Conservation (phyloP, 768 basidiomycete species). For the Lactifluus subvellereus region DNA sequence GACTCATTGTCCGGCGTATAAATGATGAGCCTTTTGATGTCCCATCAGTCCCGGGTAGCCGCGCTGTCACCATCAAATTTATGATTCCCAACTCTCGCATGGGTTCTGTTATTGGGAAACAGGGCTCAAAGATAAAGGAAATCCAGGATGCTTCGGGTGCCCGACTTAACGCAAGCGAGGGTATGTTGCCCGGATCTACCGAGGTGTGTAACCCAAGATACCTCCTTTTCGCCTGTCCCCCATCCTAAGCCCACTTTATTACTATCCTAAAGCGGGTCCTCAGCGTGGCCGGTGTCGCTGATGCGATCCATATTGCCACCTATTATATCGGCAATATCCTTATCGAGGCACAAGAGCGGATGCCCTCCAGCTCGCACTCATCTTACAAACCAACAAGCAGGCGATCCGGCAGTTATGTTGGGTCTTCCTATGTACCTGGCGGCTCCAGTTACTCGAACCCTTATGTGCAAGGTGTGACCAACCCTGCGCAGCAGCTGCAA, state of each 20-base stretch:
- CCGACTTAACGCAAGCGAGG: conserved; percentile 91
- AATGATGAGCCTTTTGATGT: conserved; percentile 99
- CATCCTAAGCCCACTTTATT: conserved; percentile 20
- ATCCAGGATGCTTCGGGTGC: conserved; percentile 99
- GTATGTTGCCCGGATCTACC: conserved; percentile 98
- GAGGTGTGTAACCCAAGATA: conserved; percentile 54
- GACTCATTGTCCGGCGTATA: conserved; percentile 95
- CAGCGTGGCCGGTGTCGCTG: conserved; percentile 96
- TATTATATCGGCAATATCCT: conserved; percentile 99
- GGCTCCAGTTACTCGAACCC: conserved; percentile 56
- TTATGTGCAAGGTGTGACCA: conserved; percentile 28
- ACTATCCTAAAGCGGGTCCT: conserved; percentile 70
- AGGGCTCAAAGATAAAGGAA: conserved; percentile 97
- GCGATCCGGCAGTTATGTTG: conserved; percentile 35
- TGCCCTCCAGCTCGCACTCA: conserved; percentile 61
- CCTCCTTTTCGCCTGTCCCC: not conserved
- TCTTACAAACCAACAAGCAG: conserved; percentile 64
- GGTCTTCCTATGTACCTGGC: conserved; percentile 70
- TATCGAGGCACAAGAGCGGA: conserved; percentile 83
- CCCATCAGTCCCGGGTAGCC: conserved; percentile 94
- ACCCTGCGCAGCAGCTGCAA: conserved; percentile 62
- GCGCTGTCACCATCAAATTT: conserved; percentile 98
- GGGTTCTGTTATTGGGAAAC: conserved; percentile 98
- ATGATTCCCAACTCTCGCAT: conserved; percentile 99
- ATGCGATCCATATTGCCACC: conserved; percentile 98